Evolutionary conservation across 2,329 filamentous ascomycete species (phyloP), one percentile per base, ranked within the genome.

Genomic region (Tolypocladium inflatum): DNA sequence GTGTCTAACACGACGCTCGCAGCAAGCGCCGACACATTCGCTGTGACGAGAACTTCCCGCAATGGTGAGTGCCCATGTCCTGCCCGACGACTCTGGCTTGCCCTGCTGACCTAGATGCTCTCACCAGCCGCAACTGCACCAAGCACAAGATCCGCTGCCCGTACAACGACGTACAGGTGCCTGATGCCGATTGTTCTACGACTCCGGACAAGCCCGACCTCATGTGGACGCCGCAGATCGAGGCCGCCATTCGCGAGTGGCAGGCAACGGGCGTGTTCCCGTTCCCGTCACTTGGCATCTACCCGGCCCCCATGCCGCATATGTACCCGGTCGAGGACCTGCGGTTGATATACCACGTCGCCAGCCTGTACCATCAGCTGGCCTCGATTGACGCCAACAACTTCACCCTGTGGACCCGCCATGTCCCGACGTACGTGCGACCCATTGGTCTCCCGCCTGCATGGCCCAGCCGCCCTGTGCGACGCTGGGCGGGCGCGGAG

Each of bases 141-240:
- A 99, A 97, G 77, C 94, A 99, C 77, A 96, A 97, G 78, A 94
- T 95, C 67, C 89, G 92, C 68, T 99, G 94, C 76, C 94, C 96
- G 67, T 99, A 97, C 78, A 95, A 96, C 81, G 92, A 97, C 71
- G 86, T 87, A 69, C 84, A 89, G 54, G 80, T 84, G 52, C 66
- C 71, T 57, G 86, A 89, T 64, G 79, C 84, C 65, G 81, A 85
- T 64, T 78, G 83, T 64, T 80, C 82, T 55, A 79, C 82, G 42
- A 77, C 79, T 48, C 84, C 83, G 63, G 83, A 85, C 62, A 85
- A 82, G 73, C 80, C 84, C 59, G 83, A 87, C 67, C 82, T 97
- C 57, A 84, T 94, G 71, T 95, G 92, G 86, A 92, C 89, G 48
- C 87, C 90, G 19, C 87, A 93, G 67, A 89, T 94, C 64, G 90